Evolutionary conservation across 495 filamentous ascomycete species (phyloP), one percentile per base, ranked within the genome.

Genomic region (Rhizodiscina lignyota): DNA sequence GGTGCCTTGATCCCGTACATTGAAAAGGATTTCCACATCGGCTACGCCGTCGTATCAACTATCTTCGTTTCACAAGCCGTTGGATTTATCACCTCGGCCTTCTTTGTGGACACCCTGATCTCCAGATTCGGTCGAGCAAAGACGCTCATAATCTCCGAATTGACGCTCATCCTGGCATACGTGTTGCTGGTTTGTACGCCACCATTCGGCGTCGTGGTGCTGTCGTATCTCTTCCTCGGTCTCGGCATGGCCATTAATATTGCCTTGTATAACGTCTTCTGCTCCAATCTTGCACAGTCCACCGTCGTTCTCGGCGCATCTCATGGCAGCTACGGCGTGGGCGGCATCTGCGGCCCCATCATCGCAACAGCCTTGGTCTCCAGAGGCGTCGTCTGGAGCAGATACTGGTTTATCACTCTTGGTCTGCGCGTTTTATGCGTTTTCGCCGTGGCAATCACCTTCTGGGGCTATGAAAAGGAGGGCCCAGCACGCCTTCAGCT

Each of bases 41-140:
- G 70, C 35, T 85, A 85, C 40, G 72, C 76, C 4, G 48, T 80
- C 17, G 74, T 85, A 18, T 83, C 81, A 8, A 54, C 85, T 5
- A 75, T 92, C 45, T 89, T 86, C 61, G 66, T 93, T 18, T 63
- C 74, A 27, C 81, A 79, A 42, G 82, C 83, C 0, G 34, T 77
- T 12, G 83, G 83, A 16, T 91, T 83, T 58, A 73, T 85, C 45
- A 45, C 64, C 29, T 77, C 77, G 2, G 80, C 80, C 1, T 71
- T 77, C 18, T 60, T 73, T 40, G 68, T 72, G 24, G 68, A 77
- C 45, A 55, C 64, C 22, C 53, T 73, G 8, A 60, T 67, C 1
- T 36, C 44, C 4, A 58, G 61, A 18, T 42, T 85, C 1, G 81
- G 83, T 6, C 68, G 77, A 15, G 70, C 71, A 0, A 73, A 63